phyloP scores from a whole-genome alignment of 2,329 filamentous ascomycete genomes.

The Cladosporium sp. region DNA sequence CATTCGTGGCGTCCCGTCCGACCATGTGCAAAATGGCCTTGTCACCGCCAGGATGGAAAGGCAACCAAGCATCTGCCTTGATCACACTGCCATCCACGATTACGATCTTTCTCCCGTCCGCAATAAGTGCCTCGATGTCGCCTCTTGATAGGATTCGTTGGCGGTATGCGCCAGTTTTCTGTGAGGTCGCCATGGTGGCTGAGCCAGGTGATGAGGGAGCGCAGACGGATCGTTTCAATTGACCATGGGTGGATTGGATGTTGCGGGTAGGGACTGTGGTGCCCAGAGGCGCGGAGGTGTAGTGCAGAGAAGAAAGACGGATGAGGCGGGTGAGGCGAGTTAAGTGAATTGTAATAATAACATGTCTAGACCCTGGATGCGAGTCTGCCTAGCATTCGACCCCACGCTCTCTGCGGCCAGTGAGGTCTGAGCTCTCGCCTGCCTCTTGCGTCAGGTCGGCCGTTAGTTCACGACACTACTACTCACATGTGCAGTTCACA shows the following conservation, averaged over 20 bases:
- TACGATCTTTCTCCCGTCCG: slow-evolving; percentile 71
- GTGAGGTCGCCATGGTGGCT: slow-evolving; percentile 17
- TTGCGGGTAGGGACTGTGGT: not conserved
- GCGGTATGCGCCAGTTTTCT: slow-evolving; percentile 13
- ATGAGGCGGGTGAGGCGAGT: not conserved
- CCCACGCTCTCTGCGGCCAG: no score
- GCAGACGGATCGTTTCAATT: no score
- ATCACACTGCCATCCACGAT: slow-evolving; percentile 77
- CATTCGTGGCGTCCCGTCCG: slow-evolving; percentile 66
- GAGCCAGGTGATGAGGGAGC: not conserved
- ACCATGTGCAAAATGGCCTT: slow-evolving; percentile 92
- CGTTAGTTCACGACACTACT: no score
- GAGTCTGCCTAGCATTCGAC: not conserved
- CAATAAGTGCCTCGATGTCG: slow-evolving; percentile 72
- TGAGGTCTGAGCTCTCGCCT: not conserved
- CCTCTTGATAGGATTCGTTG: slow-evolving; percentile 25
- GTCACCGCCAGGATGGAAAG: slow-evolving; percentile 86
- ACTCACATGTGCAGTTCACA: no score
- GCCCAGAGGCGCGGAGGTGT: not conserved
- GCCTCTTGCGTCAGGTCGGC: no score
- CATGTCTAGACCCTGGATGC: no score
- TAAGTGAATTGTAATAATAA: not conserved
- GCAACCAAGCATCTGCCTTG: slow-evolving; percentile 82
- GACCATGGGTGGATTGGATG: no score
- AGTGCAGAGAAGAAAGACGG: not conserved